Evolutionary conservation across 2,329 filamentous ascomycete genomes (phyloP), one percentile per base, ranked within the genome.

Genomic region (Phialemoniopsis sp.): DNA sequence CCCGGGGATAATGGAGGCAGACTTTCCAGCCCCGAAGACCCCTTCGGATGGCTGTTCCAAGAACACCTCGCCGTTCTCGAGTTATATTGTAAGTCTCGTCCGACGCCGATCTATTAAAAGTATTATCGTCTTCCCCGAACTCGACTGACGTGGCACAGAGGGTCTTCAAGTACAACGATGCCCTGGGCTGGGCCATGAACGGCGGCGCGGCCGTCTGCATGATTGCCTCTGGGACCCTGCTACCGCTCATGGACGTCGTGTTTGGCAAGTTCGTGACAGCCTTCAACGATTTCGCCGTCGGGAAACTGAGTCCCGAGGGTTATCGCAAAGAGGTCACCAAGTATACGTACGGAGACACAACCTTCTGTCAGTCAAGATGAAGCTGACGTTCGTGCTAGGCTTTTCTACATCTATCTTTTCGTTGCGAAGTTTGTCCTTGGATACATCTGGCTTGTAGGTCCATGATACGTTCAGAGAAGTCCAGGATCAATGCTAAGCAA

Each of bases 321-420:
- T 82, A 81, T 50, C 66, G 70, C 37, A 49, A 59, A 3, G 54
- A 68, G n/a, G 66, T 81, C 32, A 68, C 68, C 43, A 57, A 63
- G 37, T 68, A 62, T 41, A 60, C 62, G 63, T 64, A 57, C 35
- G 64, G 59, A 39, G 21, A 42, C 46, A 26, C 36, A 6, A n/a
- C 28, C 34, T 10, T 10, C 34, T 35, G 34, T 44, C 10, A 13
- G n/a, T n/a, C n/a, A 39, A 17, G 37, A 35, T 32, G 26, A 36
- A 26, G 8, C 40, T 32, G 30, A 13, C 37, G 4, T 5, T 8
- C 18, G 14, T 14, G n/a, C 7, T 18, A 78, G 74, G 7, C 52
- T 76, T n/a, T 75, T 68, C 45, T 77, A 80, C 43, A 59, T 80
- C 13, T 80, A 78, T 49, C 60, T 82, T 2, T 80, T 80, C 44